Evolutionary conservation across 1,139 yeast genomes (phyloP).

Genomic region (Magnusiomyces sp.): DNA sequence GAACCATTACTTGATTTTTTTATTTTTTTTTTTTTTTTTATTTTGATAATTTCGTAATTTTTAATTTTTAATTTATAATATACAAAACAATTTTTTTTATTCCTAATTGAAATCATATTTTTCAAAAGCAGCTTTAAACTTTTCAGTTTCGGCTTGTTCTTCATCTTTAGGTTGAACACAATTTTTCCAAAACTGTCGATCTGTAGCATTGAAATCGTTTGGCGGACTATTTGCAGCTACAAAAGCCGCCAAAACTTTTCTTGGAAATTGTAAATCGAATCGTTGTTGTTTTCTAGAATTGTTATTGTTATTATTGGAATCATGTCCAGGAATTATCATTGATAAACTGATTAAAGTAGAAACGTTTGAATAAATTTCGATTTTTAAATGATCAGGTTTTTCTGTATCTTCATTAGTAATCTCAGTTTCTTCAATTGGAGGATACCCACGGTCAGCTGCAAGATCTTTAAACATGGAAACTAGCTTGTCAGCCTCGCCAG

Average conservation of each 20-base stretch:
- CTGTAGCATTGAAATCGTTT: no score
- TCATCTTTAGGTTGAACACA: no score
- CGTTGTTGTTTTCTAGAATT: slow-evolving; percentile 15
- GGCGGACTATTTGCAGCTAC: slow-evolving; percentile 5
- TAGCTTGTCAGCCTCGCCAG: slow-evolving; percentile 13
- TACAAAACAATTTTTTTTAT: no score
- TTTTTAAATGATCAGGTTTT: slow-evolving; percentile 18
- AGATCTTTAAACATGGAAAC: slow-evolving; percentile 19
- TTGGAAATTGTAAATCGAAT: slow-evolving; percentile 69
- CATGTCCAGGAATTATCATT: not conserved
- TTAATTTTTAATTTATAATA: no score
- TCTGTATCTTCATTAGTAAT: slow-evolving; percentile 8
- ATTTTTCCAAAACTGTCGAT: no score
- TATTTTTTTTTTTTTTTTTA: no score
- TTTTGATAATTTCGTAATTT: no score
- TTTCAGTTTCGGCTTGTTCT: no score
- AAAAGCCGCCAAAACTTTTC: slow-evolving; percentile 61
- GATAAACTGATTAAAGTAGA: slow-evolving; percentile 2
- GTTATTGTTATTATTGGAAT: not conserved
- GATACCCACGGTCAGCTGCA: slow-evolving; percentile 16
- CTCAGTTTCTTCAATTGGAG: slow-evolving; percentile 1
- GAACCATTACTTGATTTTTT: no score
- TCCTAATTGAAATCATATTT: no score
- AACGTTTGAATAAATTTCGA: slow-evolving; percentile 14
- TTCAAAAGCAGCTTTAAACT: no score